Evolutionary conservation across 2,329 filamentous ascomycete species (phyloP).

Genomic region (Cytospora paraplurivora): DNA sequence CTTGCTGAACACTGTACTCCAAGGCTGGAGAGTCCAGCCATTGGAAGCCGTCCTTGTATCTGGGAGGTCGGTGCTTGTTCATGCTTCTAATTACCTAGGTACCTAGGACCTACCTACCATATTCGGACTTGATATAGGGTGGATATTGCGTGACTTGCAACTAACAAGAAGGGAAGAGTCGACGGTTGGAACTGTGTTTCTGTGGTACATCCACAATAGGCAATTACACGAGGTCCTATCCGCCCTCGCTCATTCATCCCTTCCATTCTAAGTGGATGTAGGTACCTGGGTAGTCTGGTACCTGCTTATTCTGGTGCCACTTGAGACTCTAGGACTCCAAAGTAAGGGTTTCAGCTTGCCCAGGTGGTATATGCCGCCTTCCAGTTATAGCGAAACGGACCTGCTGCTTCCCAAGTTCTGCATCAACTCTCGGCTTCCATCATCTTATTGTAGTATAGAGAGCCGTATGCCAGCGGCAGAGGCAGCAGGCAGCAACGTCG

Average conservation of each 20-base stretch:
- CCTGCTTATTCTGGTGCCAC: conserved; percentile 2
- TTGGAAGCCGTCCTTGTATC: not conserved
- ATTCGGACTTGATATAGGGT: not conserved
- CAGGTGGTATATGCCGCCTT: not conserved
- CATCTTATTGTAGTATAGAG: not conserved
- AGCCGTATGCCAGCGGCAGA: not conserved
- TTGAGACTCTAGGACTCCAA: not conserved
- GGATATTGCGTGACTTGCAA: not conserved
- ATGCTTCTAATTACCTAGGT: too few relatives aligned
- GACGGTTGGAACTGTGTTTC: not conserved
- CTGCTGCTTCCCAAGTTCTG: not conserved
- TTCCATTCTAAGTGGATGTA: conserved; percentile 3
- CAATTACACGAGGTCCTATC: conserved; percentile 14
- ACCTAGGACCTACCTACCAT: not conserved
- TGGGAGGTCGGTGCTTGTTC: not conserved
- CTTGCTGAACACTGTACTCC: not conserved
- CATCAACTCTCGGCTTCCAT: not conserved
- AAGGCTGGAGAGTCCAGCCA: too few relatives aligned
- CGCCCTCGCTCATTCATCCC: conserved; percentile 1
- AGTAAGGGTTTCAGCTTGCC: too few relatives aligned
- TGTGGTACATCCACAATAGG: not conserved
- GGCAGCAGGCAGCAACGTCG: not conserved
- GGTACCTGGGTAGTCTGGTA: not conserved
- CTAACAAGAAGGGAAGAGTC: not conserved
- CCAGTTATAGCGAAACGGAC: not conserved